Conservation (phyloP, 2,329 filamentous ascomycete species). For the Arthroderma uncinatum region DNA sequence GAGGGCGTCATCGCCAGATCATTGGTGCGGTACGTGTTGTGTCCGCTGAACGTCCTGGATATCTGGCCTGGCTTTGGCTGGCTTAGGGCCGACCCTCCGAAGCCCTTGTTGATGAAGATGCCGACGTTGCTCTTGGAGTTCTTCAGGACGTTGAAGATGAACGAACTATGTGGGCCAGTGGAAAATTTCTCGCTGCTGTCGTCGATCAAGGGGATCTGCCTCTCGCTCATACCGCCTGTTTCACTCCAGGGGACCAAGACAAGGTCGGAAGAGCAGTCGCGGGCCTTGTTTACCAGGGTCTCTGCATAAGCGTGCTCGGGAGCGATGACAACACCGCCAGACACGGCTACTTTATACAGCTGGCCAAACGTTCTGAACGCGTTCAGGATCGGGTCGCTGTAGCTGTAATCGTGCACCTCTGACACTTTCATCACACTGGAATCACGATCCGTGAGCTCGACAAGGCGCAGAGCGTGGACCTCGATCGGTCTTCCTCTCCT, state of each 20-base stretch:
- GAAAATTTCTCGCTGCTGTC: constrained; percentile 48
- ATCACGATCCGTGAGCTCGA: constrained; percentile 81
- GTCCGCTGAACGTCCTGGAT: constrained; percentile 40
- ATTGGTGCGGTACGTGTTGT: constrained; percentile 51
- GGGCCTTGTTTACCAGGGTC: constrained; percentile 58
- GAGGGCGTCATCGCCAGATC: constrained; percentile 49
- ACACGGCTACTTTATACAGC: constrained; percentile 70
- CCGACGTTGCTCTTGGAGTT: constrained; percentile 57
- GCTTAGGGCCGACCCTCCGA: constrained; percentile 36
- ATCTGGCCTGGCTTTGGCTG: constrained; percentile 26
- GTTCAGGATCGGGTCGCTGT: constrained; percentile 75
- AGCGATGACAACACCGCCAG: constrained; percentile 68
- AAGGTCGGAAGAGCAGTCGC: constrained; percentile 59
- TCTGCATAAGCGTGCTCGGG: constrained; percentile 70
- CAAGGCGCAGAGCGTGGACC: constrained; percentile 72
- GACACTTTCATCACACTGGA: constrained; percentile 93
- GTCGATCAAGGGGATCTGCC: constrained; percentile 39
- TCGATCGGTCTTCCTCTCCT: constrained; percentile 41
- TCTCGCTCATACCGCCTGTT: constrained; percentile 62
- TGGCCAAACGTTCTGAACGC: constrained; percentile 81
- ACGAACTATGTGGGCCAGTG: constrained; percentile 55
- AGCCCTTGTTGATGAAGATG: constrained; percentile 66
- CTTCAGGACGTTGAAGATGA: constrained; percentile 58
- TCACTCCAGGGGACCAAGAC: constrained; percentile 86
- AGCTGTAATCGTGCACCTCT: constrained; percentile 61